These are phyloP conservation scores for Pontederia paniculata DNA, from an alignment of 176 grass and related monocot genomes.

Conservation along the genomic window DNA sequence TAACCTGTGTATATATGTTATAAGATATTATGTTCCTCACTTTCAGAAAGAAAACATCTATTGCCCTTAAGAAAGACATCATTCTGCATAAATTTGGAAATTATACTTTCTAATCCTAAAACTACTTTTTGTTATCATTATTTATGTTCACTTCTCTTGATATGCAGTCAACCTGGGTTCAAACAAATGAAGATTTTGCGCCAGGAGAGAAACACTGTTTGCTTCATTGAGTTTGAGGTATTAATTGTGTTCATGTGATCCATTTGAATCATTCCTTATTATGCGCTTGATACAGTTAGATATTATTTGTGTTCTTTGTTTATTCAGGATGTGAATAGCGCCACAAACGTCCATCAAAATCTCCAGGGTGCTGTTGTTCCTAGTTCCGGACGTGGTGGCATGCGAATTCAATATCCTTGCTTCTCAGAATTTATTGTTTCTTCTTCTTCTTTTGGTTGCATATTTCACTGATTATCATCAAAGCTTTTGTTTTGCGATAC, in stretches of 20 bases:
- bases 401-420: slow-evolving; percentile 99
- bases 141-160: not conserved
- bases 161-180: slow-evolving; percentile 76
- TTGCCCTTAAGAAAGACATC: too few relatives aligned
- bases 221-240: slow-evolving; percentile 97
- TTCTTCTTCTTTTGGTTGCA: not conserved
- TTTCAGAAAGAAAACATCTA: not conserved
- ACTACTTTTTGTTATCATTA: not conserved
- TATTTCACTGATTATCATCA: not conserved
- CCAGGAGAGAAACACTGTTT: slow-evolving; percentile 97
- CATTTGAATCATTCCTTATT: not conserved
- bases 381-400: slow-evolving; percentile 97
- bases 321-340: slow-evolving; percentile 57
- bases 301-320: not conserved
- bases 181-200: slow-evolving; percentile 98
- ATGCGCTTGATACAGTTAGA: not conserved
- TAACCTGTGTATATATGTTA: not conserved
- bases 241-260: too few relatives aligned
- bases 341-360: slow-evolving; percentile 75
- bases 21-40: too few relatives aligned
- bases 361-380: slow-evolving; percentile 91
- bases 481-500: too few relatives aligned
- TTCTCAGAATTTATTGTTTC: slow-evolving; percentile 9
- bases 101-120: not conserved
- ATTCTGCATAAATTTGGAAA: too few relatives aligned